A percentile compares a stretch with the other conserved stretches of the same genome.
Conservation (phyloP, 805 yeast genomes). For the Citeromyces matritensis region DNA sequence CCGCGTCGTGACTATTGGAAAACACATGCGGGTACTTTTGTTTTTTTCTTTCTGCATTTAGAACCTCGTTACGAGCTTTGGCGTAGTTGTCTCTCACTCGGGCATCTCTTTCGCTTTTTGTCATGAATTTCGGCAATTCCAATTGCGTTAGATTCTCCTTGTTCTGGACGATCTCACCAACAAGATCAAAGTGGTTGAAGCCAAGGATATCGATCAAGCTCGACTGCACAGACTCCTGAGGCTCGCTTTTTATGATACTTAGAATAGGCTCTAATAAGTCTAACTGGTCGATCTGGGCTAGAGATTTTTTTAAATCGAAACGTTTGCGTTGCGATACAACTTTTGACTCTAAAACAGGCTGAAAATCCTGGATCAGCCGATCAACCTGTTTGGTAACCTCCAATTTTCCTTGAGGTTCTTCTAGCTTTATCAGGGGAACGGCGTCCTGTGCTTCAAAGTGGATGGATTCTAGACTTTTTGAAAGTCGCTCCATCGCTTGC, state of each 20-base stretch:
- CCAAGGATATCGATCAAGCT: constrained; percentile 71
- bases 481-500: constrained; percentile 66
- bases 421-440: constrained; percentile 11
- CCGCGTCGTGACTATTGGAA: constrained; percentile 43
- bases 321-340: constrained; percentile 17
- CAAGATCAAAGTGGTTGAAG: constrained; percentile 71
- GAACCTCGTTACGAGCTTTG: constrained; percentile 28
- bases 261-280: background rate
- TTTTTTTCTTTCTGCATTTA: constrained; percentile 27
- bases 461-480: constrained; percentile 25
- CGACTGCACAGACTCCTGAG: constrained; percentile 52
- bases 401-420: constrained; percentile 15
- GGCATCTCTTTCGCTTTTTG: constrained; percentile 38
- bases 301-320: constrained; percentile 13
- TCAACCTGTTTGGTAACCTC: constrained; percentile 7
- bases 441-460: constrained; percentile 10
- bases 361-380: constrained; percentile 16
- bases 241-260: constrained; percentile 1
- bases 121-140: constrained; percentile 16
- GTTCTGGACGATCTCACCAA: constrained; percentile 42
- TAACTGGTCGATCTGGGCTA: constrained; percentile 12
- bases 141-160: constrained; percentile 15
- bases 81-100: constrained; percentile 35
- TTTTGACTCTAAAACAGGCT: constrained; percentile 9
- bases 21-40: constrained; percentile 79